A percentile compares a stretch with the other conserved stretches of the same genome.
Conservation (phyloP, 768 basidiomycete species). For the Tremella fuciformis region DNA sequence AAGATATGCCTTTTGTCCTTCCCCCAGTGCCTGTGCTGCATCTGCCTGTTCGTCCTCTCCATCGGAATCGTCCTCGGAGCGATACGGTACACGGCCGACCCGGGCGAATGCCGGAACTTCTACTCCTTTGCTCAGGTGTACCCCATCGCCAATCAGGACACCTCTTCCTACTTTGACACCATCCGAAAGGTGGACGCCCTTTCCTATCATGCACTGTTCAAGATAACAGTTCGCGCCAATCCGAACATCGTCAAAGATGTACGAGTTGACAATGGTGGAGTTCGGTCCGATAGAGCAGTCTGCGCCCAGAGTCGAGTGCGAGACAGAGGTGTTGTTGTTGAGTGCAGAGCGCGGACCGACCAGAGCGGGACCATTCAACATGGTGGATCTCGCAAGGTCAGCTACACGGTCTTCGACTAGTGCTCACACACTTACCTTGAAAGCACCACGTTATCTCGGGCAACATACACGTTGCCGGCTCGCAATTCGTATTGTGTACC, state of each 20-base stretch:
- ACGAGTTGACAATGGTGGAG: conserved; percentile 68
- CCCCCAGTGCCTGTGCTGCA: conserved; percentile 58
- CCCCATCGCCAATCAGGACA: conserved; percentile 76
- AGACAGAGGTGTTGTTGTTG: conserved; percentile 64
- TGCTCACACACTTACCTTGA: conserved; percentile 66
- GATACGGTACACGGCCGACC: conserved; percentile 60
- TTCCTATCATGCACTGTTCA: conserved; percentile 75
- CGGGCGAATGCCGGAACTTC: conserved; percentile 67
- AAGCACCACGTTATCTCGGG: conserved; percentile 72
- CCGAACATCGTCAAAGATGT: conserved; percentile 74
- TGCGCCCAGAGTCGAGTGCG: conserved; percentile 72
- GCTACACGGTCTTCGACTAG: not conserved
- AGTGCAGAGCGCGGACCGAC: conserved; percentile 76
- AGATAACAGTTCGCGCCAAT: conserved; percentile 57
- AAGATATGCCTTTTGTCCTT: conserved; percentile 69
- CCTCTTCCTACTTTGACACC: conserved; percentile 68
- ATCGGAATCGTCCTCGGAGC: conserved; percentile 46
- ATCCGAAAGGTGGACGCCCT: conserved; percentile 68
- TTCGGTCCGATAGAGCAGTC: conserved; percentile 70
- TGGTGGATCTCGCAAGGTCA: conserved; percentile 55
- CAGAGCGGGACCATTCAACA: conserved; percentile 57
- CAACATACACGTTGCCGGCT: conserved; percentile 83
- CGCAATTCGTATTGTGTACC: conserved; percentile 78
- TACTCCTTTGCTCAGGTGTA: conserved; percentile 72
- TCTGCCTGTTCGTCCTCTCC: conserved; percentile 54